A percentile compares a stretch with the other conserved stretches of the same genome.
phyloP scores from a whole-genome alignment of 179 eudicot species.

The Beta corolliflora region DNA sequence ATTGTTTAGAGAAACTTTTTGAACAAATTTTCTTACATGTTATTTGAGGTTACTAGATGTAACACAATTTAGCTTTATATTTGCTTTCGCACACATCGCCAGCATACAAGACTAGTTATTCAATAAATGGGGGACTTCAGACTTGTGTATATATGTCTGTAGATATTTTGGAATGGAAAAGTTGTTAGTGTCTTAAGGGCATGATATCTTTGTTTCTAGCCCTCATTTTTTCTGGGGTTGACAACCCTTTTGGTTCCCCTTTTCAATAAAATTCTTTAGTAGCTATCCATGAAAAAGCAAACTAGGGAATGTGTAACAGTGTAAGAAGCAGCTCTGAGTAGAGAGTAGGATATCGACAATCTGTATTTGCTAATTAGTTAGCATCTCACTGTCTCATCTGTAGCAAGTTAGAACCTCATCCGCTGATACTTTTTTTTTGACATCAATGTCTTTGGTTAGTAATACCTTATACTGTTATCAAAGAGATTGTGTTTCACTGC shows the following conservation, averaged over 20 bases:
- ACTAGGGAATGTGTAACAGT: neutral
- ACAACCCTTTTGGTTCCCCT: neutral
- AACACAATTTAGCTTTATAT: too few relatives aligned
- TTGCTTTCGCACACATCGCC: too few relatives aligned
- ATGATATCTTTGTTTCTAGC: neutral
- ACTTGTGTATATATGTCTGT: neutral
- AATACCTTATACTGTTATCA: neutral
- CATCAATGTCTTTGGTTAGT: neutral
- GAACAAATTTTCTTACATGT: too few relatives aligned
- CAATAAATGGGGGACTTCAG: too few relatives aligned
- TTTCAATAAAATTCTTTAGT: neutral
- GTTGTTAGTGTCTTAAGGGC: neutral
- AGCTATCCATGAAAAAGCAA: neutral
- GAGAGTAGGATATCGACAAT: neutral
- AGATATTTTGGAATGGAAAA: neutral
- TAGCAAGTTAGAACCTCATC: neutral
- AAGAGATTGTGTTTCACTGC: neutral
- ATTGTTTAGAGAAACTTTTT: too few relatives aligned
- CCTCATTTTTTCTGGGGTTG: neutral
- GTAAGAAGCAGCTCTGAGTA: constrained; percentile 1
- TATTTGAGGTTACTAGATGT: too few relatives aligned
- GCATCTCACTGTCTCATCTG: neutral
- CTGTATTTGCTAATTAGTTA: neutral
- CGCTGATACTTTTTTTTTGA: neutral
- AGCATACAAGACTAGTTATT: neutral